Base-by-base conservation (phyloP, 305 asterid genomes). In the Solanum hybrid region DNA sequence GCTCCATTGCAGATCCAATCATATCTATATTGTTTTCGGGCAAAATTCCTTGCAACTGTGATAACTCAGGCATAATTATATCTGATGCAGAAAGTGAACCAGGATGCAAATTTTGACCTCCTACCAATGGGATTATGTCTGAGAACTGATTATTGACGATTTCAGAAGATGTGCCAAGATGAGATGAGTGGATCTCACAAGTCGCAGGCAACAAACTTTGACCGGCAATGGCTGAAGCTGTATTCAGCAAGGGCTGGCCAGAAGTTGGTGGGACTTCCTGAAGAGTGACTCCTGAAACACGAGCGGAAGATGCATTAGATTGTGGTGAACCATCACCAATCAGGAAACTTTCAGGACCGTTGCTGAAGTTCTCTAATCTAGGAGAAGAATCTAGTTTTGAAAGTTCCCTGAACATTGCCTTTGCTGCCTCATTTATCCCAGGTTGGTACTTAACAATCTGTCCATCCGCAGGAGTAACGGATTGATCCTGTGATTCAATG, bases 401-500 rank as follows among this genome's bases (percentile, higher is more conserved):
- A 57, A 95, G 93, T 94, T 97, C 98, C 91, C 93, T 95, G 69
- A 97, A 92, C 96, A 96, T 92, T 24, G 97, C 92, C 92, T 96
- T 92, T 31, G 99, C 97, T 46, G 99, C 98, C 92, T 97, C 99
- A 10, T 94, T 97, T 91, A 95, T 95, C 94, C 86, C 76, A 20
- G 99, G 98, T 90, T 97, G 96, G 91, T 96, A 97, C 81, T 96
- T 97, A 12, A 97, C 94, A 84, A 97, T 96, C 94, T 95, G 99
- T 87, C 99, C 95, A 24, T 96, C 98, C 1, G 90, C 86, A 29
- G 94, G 91, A 90, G 82, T 92, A 33, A 85, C 91, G 81, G 96
- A 83, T 69, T 78, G 92, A 64, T 91, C 93, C 87, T 90, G 95
- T 5, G 94, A 61, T 12, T 69, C 87, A 51, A 90, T 94, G 4